Percentiles rank a stretch among this genome's conserved stretches.
These are phyloP conservation scores for Ganoderma resinaceum DNA, from an alignment of 1,284 basidiomycete genomes.

Conservation along the genomic window DNA sequence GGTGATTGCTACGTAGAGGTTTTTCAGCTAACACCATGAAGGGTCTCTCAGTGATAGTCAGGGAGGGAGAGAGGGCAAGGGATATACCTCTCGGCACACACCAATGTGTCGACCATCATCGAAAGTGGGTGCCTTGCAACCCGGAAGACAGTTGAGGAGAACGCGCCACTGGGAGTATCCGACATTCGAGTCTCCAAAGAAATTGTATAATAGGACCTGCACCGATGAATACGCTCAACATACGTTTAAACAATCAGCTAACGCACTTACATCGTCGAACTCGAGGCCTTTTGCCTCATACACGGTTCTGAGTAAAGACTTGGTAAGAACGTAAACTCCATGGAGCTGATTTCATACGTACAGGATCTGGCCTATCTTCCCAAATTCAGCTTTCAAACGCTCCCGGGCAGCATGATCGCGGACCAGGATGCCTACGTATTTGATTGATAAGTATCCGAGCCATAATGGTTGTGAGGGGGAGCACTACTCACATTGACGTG, in stretches of 20 bases:
- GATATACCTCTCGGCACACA: slow-evolving; percentile 62
- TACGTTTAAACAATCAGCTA: not conserved
- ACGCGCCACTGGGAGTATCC: slow-evolving; percentile 62
- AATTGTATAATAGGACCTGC: slow-evolving; percentile 74
- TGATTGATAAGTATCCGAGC: no score
- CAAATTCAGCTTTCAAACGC: not conserved
- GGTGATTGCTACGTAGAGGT: slow-evolving; percentile 73
- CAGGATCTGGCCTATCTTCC: not conserved
- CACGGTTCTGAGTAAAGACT: slow-evolving; percentile 51
- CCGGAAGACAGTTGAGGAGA: slow-evolving; percentile 51
- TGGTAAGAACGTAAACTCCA: not conserved
- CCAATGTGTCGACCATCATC: slow-evolving; percentile 59
- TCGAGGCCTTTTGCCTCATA: slow-evolving; percentile 80
- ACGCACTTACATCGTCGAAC: slow-evolving; percentile 64
- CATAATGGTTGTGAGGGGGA: not conserved
- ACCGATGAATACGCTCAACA: not conserved
- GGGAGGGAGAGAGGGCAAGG: not conserved
- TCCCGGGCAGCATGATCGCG: slow-evolving; percentile 5
- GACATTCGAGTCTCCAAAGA: slow-evolving; percentile 67
- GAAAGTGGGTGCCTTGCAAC: slow-evolving; percentile 51
- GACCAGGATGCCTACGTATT: slow-evolving; percentile 4
- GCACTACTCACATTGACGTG: not conserved
- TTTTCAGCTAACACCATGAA: slow-evolving; percentile 56
- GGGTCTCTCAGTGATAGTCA: not conserved
- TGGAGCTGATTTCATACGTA: not conserved